Evolutionary conservation across 140 eudicot genomes (phyloP).

Genomic region (Cichorium intybus): DNA sequence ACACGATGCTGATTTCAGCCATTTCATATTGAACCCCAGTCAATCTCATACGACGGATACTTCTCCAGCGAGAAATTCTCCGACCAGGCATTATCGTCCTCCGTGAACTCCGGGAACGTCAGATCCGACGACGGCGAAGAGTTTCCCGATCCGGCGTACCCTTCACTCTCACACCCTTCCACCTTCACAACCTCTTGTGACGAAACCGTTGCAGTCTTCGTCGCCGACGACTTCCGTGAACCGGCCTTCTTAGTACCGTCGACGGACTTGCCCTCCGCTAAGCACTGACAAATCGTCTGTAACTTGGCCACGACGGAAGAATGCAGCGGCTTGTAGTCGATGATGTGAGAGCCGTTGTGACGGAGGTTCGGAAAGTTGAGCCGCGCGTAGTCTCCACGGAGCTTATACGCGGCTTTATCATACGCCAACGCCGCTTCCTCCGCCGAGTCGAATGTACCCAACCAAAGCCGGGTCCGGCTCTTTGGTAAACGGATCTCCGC

Average conservation of each 20-base stretch:
- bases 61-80: constrained; percentile 44
- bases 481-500: constrained; percentile 41
- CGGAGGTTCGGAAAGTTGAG: constrained; percentile 30
- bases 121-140: constrained; percentile 69
- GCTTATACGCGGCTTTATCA: constrained; percentile 37
- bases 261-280: constrained; percentile 67
- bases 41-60: constrained; percentile 66
- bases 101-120: constrained; percentile 54
- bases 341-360: background rate
- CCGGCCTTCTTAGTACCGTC: constrained; percentile 39
- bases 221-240: background rate
- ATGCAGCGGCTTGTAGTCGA: constrained; percentile 75
- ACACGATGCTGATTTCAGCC: too few species aligned
- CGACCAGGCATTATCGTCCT: constrained; percentile 47
- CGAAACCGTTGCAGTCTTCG: constrained; percentile 11
- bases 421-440: constrained; percentile 39
- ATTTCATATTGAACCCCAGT: constrained; percentile 57
- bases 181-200: constrained; percentile 21
- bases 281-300: constrained; percentile 57
- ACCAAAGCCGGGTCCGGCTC: constrained; percentile 36
- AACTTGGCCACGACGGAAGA: constrained; percentile 75
- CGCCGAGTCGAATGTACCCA: constrained; percentile 38
- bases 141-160: constrained; percentile 43
- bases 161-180: constrained; percentile 46
- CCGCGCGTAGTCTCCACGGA: constrained; percentile 40